Evolutionary conservation across 2,329 filamentous ascomycete genomes (phyloP).

Genomic region (Ophiostoma novo-ulmi): DNA sequence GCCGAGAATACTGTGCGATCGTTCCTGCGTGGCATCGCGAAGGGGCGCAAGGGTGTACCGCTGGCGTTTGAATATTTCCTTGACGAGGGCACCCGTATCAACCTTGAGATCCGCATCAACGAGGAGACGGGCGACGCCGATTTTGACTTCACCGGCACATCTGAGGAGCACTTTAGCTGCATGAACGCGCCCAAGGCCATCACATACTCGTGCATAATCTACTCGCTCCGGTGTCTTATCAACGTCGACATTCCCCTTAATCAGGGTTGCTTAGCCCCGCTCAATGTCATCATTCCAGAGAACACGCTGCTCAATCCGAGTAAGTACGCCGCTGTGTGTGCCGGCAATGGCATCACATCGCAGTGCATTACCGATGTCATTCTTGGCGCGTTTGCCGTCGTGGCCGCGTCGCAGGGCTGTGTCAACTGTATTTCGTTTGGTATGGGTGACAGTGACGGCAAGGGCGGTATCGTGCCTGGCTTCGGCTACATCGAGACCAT

Average conservation of each 20-base stretch:
- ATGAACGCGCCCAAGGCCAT: constrained; percentile 25
- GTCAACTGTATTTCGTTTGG: constrained; percentile 36
- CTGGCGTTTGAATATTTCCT: constrained; percentile 34
- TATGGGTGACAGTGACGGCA: constrained; percentile 23
- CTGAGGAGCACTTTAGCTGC: constrained; percentile 25
- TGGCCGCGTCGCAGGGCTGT: constrained; percentile 33
- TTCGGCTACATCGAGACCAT: constrained; percentile 35
- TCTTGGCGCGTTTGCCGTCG: constrained; percentile 31
- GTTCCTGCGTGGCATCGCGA: too few species aligned
- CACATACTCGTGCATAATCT: constrained; percentile 35
- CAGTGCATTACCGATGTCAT: constrained; percentile 36
- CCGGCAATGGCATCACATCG: constrained; percentile 40
- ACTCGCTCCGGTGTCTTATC: constrained; percentile 36
- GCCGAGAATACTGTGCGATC: background rate
- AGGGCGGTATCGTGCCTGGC: constrained; percentile 25
- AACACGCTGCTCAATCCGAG: constrained; percentile 35
- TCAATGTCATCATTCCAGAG: constrained; percentile 34
- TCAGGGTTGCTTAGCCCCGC: constrained; percentile 37
- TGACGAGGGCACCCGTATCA: constrained; percentile 38
- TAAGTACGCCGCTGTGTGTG: constrained; percentile 30
- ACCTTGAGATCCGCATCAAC: constrained; percentile 34
- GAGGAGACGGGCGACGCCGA: constrained; percentile 32
- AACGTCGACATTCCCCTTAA: constrained; percentile 38
- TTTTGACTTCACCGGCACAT: constrained; percentile 38
- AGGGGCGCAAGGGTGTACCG: too few species aligned